Conservation (phyloP, 2,329 filamentous ascomycete species). For the Cryphonectria carpinicola region DNA sequence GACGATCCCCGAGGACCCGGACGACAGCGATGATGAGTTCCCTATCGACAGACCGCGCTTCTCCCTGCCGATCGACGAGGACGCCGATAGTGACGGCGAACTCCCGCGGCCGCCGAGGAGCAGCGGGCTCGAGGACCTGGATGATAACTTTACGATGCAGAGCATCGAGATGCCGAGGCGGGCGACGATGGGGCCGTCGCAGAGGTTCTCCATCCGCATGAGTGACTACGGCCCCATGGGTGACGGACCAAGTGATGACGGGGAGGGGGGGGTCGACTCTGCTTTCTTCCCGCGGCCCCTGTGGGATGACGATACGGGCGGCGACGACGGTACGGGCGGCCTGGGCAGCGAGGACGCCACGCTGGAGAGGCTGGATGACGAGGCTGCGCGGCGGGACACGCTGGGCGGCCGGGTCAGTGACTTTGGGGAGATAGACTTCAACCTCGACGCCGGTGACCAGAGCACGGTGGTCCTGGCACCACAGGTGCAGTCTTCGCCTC, state of each 20-base stretch:
- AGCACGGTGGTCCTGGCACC: constrained; percentile 55
- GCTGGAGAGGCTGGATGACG: constrained; percentile 47
- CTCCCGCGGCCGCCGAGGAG: constrained; percentile 58
- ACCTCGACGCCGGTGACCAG: constrained; percentile 49
- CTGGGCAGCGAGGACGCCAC: constrained; percentile 39
- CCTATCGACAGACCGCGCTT: constrained; percentile 56
- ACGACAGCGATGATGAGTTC: constrained; percentile 57
- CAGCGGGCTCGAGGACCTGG: constrained; percentile 55
- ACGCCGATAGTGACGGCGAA: constrained; percentile 54
- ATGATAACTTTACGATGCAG: constrained; percentile 59
- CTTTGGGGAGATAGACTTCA: constrained; percentile 54
- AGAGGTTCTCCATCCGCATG: constrained; percentile 53
- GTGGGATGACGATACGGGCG: constrained; percentile 46
- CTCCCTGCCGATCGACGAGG: constrained; percentile 56
- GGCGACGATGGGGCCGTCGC: constrained; percentile 39
- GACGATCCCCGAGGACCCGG: constrained; percentile 43
- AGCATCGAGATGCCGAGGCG: constrained; percentile 65
- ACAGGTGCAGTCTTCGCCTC: constrained; percentile 31
- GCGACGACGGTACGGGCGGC: constrained; percentile 35
- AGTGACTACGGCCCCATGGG: constrained; percentile 52
- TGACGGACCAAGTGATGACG: constrained; percentile 45
- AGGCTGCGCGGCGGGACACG: constrained; percentile 45
- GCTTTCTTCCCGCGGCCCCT: constrained; percentile 57
- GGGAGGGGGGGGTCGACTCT: constrained; percentile 50
- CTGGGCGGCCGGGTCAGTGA: constrained; percentile 51